Evolutionary conservation across 2,329 filamentous ascomycete genomes (phyloP), one percentile per base, ranked within the genome.

Genomic region (Aspergillus fijiensis): DNA sequence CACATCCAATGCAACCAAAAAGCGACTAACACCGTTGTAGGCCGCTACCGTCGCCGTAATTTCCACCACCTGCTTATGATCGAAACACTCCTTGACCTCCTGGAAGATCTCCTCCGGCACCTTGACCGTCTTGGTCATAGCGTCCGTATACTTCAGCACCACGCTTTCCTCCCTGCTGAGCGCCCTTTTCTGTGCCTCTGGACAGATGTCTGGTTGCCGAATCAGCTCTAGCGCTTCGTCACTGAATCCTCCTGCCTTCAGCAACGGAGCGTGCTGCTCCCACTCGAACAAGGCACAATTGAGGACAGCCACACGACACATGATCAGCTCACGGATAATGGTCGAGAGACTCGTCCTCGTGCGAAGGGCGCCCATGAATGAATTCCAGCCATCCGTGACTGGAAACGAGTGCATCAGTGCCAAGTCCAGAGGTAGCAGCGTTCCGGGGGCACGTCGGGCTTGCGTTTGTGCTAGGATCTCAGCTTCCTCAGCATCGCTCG

Each of bases 271-370:
- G 72, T 96, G 92, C 57, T 91, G 85, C 39, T 79, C 84, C 91
- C 90, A 96, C 75, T 96, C 92, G 75, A 92, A 96, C 87, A 89
- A 91, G 1, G 92, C 92, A 19, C 83, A 76, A 76, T 96, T 96
- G 68, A 91, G 84, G 16, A 89, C 87, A 12, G 92, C 92, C 14
- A 96, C 89, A 52, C 91, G 85, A 69, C 87, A 91, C 67, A 96
- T 93, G 65, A 90, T 88, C 19, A 93, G 81, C 79, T 96, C 91
- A 65, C 90, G 87, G 56, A 92, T 69, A 35, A 77, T 71, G 3
- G 77, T 73, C 3, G 81, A 70, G 3, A 86, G 74, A 12, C 77
- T 80, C 5, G 82, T 86, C 59, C 76, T 73, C 1, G 81, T 84
- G 49, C 84, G 81, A 49, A 86, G 83, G 42, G 83, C 77, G 48